These are phyloP conservation scores for Scolecobasidium constrictum DNA, from an alignment of 2,329 filamentous ascomycete genomes.

Conservation along the genomic window DNA sequence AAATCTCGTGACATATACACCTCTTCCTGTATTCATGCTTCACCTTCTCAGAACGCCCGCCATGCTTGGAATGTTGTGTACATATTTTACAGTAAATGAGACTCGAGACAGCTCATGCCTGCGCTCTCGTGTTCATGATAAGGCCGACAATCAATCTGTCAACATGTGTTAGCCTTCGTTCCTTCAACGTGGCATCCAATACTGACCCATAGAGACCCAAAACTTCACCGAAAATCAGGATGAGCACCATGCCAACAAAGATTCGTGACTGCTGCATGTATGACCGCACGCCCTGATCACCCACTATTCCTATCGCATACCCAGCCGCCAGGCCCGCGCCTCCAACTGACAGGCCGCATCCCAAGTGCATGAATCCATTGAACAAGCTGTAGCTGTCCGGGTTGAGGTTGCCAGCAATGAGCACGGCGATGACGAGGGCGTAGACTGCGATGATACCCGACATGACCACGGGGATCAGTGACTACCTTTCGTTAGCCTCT, in stretches of 20 bases:
- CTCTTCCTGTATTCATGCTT: no score
- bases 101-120: no score
- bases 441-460: constrained; percentile 99
- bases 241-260: constrained; percentile 97
- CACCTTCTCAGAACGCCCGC: no score
- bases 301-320: constrained; percentile 81
- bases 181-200: constrained; percentile 7
- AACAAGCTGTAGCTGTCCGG: constrained; percentile 74
- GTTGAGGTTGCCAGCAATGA: constrained; percentile 83
- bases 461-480: constrained; percentile 86
- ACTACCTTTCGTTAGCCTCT: constrained; percentile 38
- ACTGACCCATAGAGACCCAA: constrained; percentile 88
- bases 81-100: no score
- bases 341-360: constrained; percentile 71
- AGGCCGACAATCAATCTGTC: constrained; percentile 78
- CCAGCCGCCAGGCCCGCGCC: constrained; percentile 28
- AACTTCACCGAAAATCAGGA: constrained; percentile 97
- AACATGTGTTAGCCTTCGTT: constrained; percentile 14
- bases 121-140: constrained; percentile 63
- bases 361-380: constrained; percentile 88
- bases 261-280: constrained; percentile 96
- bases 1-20: no score
- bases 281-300: constrained; percentile 77
- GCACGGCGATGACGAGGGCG: constrained; percentile 88
- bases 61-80: no score